Evolutionary conservation across 1,284 basidiomycete species (phyloP), one percentile per base, ranked within the genome.

Genomic region (Sphagnurus paluster): DNA sequence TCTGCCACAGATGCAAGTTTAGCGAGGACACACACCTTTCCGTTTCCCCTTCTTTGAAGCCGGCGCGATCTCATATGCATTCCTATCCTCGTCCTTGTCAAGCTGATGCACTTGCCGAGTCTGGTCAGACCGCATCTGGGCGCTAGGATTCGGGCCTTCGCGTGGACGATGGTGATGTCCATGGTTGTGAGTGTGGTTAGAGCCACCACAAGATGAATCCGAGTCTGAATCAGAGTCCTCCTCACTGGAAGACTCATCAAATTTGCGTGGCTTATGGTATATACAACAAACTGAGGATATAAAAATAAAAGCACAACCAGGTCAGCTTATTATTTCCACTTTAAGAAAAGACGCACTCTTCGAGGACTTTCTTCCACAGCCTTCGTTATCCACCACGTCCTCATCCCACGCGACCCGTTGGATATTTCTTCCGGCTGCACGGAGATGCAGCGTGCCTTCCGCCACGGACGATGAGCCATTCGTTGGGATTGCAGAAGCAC

Each of bases 311-410:
- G 7, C 14, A 6, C 17, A n/a, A 10, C 16, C 29, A 14, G 14
- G 38, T 39, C 2, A 14, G 29, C 13, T 4, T 6, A 2, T 2
- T 10, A 5, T n/a, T 5, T 13, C 17, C 17, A 40, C 10, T 41
- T 39, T 16, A 17, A n/a, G 14, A 34, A 21, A 21, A 14, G n/a
- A 75, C 85, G 53, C 53, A 92, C 91, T 90, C 68, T 93, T 93
- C 16, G 86, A 87, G 52, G 86, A 88, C 65, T 93, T 93, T 69
- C 77, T 80, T 10, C 85, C 86, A 47, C 80, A 75, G 0, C 82
- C 82, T 58, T 93, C 90, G 55, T 93, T 93, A 60, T 93, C 90
- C 1, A 93, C 75, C 2, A 90, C 87, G 48, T 81, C 84, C n/a
- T 88, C 83, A 17, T 70, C 74, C 91, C 90, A 93, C 1, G 76